Conservation (phyloP, 345 rosid genomes). For the Gossypium australe region DNA sequence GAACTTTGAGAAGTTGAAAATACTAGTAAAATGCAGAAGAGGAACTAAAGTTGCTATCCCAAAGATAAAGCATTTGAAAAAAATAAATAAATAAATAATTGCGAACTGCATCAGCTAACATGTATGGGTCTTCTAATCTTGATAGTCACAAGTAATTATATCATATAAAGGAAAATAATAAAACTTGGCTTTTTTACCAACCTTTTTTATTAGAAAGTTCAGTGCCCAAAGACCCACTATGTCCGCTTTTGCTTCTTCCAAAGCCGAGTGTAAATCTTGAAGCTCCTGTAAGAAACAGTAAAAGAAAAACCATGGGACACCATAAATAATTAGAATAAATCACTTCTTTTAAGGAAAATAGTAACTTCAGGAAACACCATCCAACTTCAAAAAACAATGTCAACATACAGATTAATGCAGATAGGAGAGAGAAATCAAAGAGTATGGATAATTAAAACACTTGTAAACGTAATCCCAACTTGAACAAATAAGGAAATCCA, state of each 20-base stretch:
- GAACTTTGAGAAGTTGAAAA: not conserved
- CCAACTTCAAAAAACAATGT: not conserved
- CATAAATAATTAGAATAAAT: not conserved
- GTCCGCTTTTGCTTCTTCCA: conserved; percentile 97
- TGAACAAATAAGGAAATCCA: not conserved
- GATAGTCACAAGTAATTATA: not conserved
- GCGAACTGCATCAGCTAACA: not conserved
- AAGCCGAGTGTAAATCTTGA: conserved; percentile 79
- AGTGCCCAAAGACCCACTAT: conserved; percentile 98
- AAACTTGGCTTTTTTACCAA: conserved; percentile 17
- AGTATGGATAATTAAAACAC: not conserved
- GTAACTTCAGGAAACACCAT: not conserved
- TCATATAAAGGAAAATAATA: not conserved
- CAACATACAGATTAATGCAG: not conserved
- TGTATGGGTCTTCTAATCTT: not conserved
- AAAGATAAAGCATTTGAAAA: not conserved
- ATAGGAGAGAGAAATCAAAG: not conserved
- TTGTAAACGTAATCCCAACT: not conserved
- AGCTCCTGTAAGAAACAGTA: conserved; percentile 54
- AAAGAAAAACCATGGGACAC: not conserved
- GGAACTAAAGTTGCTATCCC: not conserved
- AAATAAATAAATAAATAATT: not conserved
- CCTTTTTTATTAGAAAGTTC: conserved; percentile 68
- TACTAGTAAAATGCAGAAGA: not conserved
- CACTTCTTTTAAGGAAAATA: not conserved